phyloP scores from a whole-genome alignment of 2,329 filamentous ascomycete species.

The Lecanicillium sp. region DNA sequence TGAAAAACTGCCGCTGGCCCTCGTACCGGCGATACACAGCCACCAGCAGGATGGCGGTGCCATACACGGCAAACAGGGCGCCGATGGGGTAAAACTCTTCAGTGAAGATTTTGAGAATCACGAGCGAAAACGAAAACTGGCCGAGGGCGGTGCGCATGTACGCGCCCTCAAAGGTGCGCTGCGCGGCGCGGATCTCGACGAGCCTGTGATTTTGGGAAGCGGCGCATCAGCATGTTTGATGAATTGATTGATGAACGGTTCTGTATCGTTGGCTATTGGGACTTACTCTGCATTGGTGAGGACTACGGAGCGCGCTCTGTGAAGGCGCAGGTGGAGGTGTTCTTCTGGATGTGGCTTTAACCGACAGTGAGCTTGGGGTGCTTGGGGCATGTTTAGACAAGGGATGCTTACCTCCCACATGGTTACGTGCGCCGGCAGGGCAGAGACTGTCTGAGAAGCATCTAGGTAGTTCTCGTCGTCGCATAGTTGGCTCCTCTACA shows the following conservation, averaged over 20 bases:
- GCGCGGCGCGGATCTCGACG: conserved; percentile 88
- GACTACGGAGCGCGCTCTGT: conserved; percentile 73
- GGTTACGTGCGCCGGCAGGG: too few relatives aligned
- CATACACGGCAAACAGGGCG: conserved; percentile 91
- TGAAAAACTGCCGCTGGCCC: conserved; percentile 91
- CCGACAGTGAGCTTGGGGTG: background rate
- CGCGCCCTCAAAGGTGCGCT: conserved; percentile 94
- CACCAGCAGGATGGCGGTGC: conserved; percentile 73
- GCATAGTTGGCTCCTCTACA: too few relatives aligned
- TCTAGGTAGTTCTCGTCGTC: too few relatives aligned
- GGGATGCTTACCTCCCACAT: conserved; percentile 9
- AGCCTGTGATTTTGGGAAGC: conserved; percentile 44
- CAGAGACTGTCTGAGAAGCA: too few relatives aligned
- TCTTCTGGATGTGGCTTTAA: conserved; percentile 56
- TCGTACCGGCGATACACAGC: conserved; percentile 82
- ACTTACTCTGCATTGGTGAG: conserved; percentile 65
- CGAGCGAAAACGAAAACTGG: conserved; percentile 90
- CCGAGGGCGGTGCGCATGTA: conserved; percentile 92
- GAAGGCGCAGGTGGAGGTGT: conserved; percentile 66
- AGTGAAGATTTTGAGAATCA: conserved; percentile 91
- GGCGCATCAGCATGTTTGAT: too few relatives aligned
- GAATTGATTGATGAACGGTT: background rate
- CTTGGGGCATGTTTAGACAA: too few relatives aligned
- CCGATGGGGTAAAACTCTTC: conserved; percentile 94
- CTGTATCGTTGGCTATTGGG: background rate